phyloP scores from a whole-genome alignment of 2,329 filamentous ascomycete species.

The Akanthomyces muscarius region DNA sequence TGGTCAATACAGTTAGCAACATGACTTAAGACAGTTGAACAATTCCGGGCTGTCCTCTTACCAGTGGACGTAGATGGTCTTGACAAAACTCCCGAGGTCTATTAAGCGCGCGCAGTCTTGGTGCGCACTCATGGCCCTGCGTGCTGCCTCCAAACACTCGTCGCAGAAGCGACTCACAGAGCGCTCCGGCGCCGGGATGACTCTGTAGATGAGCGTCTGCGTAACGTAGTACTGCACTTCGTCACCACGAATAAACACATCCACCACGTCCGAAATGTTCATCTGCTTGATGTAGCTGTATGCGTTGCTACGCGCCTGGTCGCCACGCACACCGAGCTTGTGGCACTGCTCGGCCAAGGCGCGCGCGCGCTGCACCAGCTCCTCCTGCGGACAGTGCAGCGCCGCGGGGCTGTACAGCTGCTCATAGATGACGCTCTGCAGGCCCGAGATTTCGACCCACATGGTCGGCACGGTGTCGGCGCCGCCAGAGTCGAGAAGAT shows the following conservation, averaged over 20 bases:
- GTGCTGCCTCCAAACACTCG: slow-evolving; percentile 47
- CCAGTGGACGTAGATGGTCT: slow-evolving; percentile 50
- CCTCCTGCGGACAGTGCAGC: slow-evolving; percentile 35
- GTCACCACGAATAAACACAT: slow-evolving; percentile 43
- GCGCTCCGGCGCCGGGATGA: slow-evolving; percentile 44
- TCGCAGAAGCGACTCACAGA: slow-evolving; percentile 42
- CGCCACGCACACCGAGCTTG: slow-evolving; percentile 34
- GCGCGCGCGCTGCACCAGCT: slow-evolving; percentile 38
- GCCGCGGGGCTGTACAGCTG: slow-evolving; percentile 48
- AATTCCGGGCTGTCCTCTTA: slow-evolving; percentile 26
- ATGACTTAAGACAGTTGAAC: background rate
- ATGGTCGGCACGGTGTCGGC: slow-evolving; percentile 40
- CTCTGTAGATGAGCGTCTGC: slow-evolving; percentile 49
- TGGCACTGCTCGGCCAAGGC: slow-evolving; percentile 37
- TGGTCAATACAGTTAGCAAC: slow-evolving; percentile 22
- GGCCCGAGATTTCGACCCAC: slow-evolving; percentile 53
- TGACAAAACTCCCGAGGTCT: slow-evolving; percentile 37
- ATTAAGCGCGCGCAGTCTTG: slow-evolving; percentile 42
- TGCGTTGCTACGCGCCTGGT: slow-evolving; percentile 33
- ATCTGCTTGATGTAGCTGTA: slow-evolving; percentile 35
- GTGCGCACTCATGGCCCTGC: slow-evolving; percentile 45
- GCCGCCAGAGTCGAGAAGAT: slow-evolving; percentile 34
- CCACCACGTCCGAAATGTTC: slow-evolving; percentile 38
- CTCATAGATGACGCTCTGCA: slow-evolving; percentile 58
- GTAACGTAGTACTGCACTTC: slow-evolving; percentile 45